Evolutionary conservation across 1,284 basidiomycete genomes (phyloP).

Genomic region (Kwoniella shivajii): DNA sequence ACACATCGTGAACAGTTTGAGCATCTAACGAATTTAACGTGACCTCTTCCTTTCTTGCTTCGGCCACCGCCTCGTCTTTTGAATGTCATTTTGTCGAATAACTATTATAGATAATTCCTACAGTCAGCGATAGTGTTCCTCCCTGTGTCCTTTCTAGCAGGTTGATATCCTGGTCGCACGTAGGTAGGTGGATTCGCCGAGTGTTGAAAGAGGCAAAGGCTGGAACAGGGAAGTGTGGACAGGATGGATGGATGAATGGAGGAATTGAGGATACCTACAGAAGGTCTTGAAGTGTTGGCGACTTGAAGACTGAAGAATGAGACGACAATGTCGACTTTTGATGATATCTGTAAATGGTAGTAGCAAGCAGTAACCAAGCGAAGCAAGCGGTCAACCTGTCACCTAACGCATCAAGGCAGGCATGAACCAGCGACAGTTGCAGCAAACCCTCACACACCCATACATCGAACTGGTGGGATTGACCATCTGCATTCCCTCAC

Average conservation of each 20-base stretch:
- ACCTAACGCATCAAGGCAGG: not conserved
- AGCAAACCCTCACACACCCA: too few relatives aligned
- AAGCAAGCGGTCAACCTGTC: not conserved
- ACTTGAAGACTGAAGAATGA: constrained; percentile 6
- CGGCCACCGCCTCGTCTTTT: constrained; percentile 98
- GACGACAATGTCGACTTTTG: not conserved
- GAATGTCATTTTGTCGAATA: constrained; percentile 69
- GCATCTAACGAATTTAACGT: constrained; percentile 91
- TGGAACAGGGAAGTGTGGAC: too few relatives aligned
- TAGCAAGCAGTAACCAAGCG: not conserved
- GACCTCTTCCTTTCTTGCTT: constrained; percentile 98
- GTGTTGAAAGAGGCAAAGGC: too few relatives aligned
- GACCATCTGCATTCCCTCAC: too few relatives aligned
- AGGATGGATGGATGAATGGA: too few relatives aligned
- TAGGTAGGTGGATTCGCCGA: not conserved
- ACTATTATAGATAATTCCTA: not conserved
- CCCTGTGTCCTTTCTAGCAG: not conserved
- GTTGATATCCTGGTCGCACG: not conserved
- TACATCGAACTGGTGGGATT: too few relatives aligned
- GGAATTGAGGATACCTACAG: constrained; percentile 5
- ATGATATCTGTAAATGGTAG: not conserved
- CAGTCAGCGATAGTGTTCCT: not conserved
- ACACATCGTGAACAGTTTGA: constrained; percentile 90
- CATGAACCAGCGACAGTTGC: too few relatives aligned
- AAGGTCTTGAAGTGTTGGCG: constrained; percentile 14